These are phyloP conservation scores for Straminergon stramineum DNA, from an alignment of 225 moss, liverwort and hornwort genomes.

Conservation along the genomic window DNA sequence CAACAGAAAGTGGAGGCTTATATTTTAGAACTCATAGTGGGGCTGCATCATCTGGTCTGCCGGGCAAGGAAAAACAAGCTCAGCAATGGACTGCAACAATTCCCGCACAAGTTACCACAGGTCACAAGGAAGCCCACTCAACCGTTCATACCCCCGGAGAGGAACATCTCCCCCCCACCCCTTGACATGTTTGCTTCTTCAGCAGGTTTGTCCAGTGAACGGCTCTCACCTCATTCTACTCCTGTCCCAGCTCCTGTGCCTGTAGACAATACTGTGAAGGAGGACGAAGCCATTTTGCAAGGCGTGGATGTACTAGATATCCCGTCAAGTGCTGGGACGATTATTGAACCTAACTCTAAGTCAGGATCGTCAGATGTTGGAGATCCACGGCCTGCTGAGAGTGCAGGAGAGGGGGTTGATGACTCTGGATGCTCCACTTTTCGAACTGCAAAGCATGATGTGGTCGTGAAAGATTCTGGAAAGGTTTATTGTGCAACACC, in stretches of 20 bases:
- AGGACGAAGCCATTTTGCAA: constrained; percentile 24
- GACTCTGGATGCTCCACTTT: background rate
- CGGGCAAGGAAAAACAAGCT: constrained; percentile 34
- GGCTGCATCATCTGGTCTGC: constrained; percentile 54
- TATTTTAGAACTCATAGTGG: constrained; percentile 66
- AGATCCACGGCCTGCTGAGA: background rate
- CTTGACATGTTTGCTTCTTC: constrained; percentile 16
- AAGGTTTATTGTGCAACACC: background rate
- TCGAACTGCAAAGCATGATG: background rate
- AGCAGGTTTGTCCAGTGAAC: constrained; percentile 6
- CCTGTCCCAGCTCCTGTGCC: background rate
- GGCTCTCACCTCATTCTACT: background rate
- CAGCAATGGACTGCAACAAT: constrained; percentile 9
- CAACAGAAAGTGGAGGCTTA: constrained; percentile 57
- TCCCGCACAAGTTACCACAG: constrained; percentile 20
- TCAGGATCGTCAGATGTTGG: background rate
- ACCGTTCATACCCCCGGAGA: constrained; percentile 25
- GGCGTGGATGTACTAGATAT: background rate
- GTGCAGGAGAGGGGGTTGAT: background rate
- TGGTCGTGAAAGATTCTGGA: background rate
- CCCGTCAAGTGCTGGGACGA: background rate
- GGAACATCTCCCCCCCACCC: constrained; percentile 34
- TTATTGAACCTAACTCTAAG: background rate
- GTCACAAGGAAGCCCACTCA: constrained; percentile 2
- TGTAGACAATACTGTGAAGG: background rate